Percentiles rank a stretch among this genome's conserved stretches.
Evolutionary conservation across 2,329 filamentous ascomycete species (phyloP).

Genomic region (Aspergillus phoenicis): DNA sequence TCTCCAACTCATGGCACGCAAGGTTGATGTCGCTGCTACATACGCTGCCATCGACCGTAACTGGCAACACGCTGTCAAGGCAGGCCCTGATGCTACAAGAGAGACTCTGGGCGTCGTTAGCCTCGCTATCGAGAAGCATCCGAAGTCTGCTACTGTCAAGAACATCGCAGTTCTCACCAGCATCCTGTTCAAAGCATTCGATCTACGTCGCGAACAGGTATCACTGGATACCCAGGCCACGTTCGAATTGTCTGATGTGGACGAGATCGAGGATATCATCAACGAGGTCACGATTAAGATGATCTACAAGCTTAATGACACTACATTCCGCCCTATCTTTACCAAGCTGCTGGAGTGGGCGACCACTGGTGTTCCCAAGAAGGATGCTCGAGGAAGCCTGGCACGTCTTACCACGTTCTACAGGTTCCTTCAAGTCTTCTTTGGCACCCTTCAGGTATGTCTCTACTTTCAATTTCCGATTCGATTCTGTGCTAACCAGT

Average conservation of each 20-base stretch:
- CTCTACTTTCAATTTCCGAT: background rate
- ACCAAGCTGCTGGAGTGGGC: constrained; percentile 83
- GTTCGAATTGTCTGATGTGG: constrained; percentile 53
- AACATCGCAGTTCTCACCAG: constrained; percentile 70
- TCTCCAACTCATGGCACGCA: constrained; percentile 72
- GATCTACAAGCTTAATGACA: constrained; percentile 95
- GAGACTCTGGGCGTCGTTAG: constrained; percentile 73
- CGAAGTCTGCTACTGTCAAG: constrained; percentile 77
- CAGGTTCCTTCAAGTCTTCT: constrained; percentile 77
- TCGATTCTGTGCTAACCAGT: constrained; percentile 2
- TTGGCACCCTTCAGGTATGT: constrained; percentile 72
- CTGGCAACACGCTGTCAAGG: constrained; percentile 66
- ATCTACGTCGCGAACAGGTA: constrained; percentile 47
- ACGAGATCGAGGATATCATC: constrained; percentile 64
- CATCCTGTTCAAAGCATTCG: constrained; percentile 58
- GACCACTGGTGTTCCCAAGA: constrained; percentile 61
- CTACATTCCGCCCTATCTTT: constrained; percentile 90
- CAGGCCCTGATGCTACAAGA: constrained; percentile 65
- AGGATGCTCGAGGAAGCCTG: constrained; percentile 59
- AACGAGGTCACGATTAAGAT: constrained; percentile 80
- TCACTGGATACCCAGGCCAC: constrained; percentile 29
- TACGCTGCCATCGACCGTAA: constrained; percentile 73
- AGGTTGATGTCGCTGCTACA: constrained; percentile 74
- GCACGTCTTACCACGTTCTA: constrained; percentile 76
- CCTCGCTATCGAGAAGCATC: constrained; percentile 71